These are phyloP conservation scores for Setomelanomma holmii DNA, from an alignment of 2,329 filamentous ascomycete genomes.

Conservation along the genomic window DNA sequence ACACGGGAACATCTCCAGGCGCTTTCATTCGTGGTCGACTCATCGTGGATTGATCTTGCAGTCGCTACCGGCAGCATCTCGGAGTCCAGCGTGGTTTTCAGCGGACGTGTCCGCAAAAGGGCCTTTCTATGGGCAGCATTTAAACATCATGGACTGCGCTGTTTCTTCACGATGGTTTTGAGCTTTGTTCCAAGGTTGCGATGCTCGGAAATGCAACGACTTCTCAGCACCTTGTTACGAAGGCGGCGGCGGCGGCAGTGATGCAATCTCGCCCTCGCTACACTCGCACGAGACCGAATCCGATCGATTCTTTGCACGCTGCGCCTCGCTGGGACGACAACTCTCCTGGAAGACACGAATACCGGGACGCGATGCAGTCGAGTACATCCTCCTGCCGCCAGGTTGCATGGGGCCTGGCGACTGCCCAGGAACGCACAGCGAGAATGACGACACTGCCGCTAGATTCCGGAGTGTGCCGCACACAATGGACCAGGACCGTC, in stretches of 20 bases:
- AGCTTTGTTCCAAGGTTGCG: conserved; percentile 4
- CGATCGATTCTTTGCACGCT: conserved; percentile 5
- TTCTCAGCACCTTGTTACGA: conserved; percentile 18
- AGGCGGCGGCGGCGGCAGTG: conserved; percentile 12
- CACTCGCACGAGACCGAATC: conserved; percentile 1
- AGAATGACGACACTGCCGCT: conserved; percentile 21
- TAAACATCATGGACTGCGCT: conserved; percentile 33
- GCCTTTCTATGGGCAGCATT: conserved; percentile 40
- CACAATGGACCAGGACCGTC: conserved; percentile 10
- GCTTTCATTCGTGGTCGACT: conserved; percentile 29
- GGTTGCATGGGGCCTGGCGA: conserved; percentile 12
- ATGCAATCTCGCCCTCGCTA: conserved; percentile 24
- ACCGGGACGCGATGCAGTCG: conserved; percentile 8
- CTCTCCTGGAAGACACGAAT: conserved; percentile 13
- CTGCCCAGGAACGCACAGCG: conserved; percentile 7
- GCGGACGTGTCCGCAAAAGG: conserved; percentile 41
- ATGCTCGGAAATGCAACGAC: conserved; percentile 9
- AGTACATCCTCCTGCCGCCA: conserved; percentile 7
- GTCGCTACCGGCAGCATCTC: conserved; percentile 33
- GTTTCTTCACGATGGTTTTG: conserved; percentile 5
- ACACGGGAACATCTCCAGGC: conserved; percentile 21
- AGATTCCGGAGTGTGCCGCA: conserved; percentile 14
- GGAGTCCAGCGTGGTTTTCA: conserved; percentile 25
- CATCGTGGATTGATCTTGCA: conserved; percentile 19
- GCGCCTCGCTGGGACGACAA: conserved; percentile 18